Evolutionary conservation across 1,284 basidiomycete genomes (phyloP), one percentile per base, ranked within the genome.

Genomic region (Sphaerobolus stellatus): DNA sequence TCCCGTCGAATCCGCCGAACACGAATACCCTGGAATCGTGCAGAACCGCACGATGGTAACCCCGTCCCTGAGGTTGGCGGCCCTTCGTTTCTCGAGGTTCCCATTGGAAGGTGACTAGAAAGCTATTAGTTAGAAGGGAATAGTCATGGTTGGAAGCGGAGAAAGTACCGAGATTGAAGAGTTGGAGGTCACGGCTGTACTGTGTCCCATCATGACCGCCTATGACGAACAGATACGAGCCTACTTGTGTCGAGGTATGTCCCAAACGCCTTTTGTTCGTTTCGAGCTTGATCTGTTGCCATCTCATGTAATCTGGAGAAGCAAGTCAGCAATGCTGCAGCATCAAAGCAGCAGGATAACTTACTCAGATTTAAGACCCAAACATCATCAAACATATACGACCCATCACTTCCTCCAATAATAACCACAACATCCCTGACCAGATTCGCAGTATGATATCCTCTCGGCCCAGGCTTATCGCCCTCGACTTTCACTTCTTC

Each of bases 381-480:
- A 1, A 96, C 82, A 68, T 96, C 92, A 22, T 85, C 86, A 67
- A 94, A 95, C 56, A 69, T 71, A 58, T 89, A 85, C 52, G 79
- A 78, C 5, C 88, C 88, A 62, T 91, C 88, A 61, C 88, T 89
- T 4, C 91, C 91, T 14, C 91, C 91, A 20, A 92, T 75, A 38
- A 93, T 75, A 48, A 94, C 80, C 85, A 94, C 90, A 56, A 91
- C 82, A 62, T 89, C 87, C 31, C 88, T 88, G 2, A 95, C 82
- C 20, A 96, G 74, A 65, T 92, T 95, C 31, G 92, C 88, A 0
- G 92, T 92, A 70, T 96, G 94, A 64, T 97, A 97, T 0, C 94
- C 94, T 51, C 93, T 81, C 29, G 88, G 81, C 30, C 44, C 29
- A 18, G 85, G 90, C 62, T 72, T 78, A 48, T 77, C 75, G 55